These are phyloP conservation scores for Ormosia semicastrata DNA, from an alignment of 306 rosid species.

Conservation along the genomic window DNA sequence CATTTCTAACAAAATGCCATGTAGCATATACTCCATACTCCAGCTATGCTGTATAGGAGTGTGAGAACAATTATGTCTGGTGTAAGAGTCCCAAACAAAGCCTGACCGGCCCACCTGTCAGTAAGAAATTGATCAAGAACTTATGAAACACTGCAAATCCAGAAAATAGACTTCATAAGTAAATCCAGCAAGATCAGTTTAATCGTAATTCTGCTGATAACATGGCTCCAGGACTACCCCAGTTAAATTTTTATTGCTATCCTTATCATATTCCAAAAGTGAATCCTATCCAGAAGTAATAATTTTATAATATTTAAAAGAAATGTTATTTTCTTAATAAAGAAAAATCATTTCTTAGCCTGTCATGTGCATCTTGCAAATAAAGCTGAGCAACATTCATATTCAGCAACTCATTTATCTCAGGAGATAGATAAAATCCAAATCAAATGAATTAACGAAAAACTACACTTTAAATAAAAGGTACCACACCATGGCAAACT, in stretches of 20 bases:
- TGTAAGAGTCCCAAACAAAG: slow-evolving; percentile 95
- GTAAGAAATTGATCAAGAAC: slow-evolving; percentile 18
- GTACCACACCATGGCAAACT: slow-evolving; percentile 88
- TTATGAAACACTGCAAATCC: not conserved
- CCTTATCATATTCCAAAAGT: not conserved
- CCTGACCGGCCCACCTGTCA: slow-evolving; percentile 99
- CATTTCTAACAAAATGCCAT: slow-evolving; percentile 11
- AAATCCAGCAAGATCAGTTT: not conserved
- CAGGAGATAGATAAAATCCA: not conserved
- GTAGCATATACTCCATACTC: slow-evolving; percentile 58
- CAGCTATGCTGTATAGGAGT: slow-evolving; percentile 90
- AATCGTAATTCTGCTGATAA: not conserved
- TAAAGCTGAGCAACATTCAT: not conserved
- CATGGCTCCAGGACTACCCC: not conserved
- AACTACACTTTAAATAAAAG: slow-evolving; percentile 27
- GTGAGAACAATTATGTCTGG: slow-evolving; percentile 88
- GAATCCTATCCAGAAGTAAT: not conserved
- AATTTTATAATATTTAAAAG: not conserved
- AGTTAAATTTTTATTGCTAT: not conserved
- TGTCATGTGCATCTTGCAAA: not conserved
- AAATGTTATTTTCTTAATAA: not conserved
- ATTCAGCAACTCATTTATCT: not conserved
- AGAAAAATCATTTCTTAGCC: not conserved
- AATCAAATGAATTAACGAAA: slow-evolving; percentile 5
- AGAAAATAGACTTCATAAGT: not conserved